Evolutionary conservation across 371 early-diverging fungal genomes (phyloP).

Genomic region (Rhizopus delemar): DNA sequence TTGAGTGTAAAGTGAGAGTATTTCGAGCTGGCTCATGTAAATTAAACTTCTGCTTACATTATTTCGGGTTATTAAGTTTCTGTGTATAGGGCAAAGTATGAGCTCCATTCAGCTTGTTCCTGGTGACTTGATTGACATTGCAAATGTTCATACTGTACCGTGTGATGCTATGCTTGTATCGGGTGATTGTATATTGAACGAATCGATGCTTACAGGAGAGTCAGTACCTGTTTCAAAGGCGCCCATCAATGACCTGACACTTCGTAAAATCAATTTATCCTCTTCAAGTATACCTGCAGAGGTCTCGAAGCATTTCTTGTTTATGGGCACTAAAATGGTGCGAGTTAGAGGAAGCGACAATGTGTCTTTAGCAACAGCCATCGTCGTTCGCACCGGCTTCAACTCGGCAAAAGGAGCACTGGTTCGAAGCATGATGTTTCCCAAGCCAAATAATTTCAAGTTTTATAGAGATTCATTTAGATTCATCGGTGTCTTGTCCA

Average conservation of each 20-base stretch:
- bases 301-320: slow-evolving; percentile 80
- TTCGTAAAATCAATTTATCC: slow-evolving; percentile 74
- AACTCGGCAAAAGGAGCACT: slow-evolving; percentile 96
- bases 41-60: background rate
- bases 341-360: slow-evolving; percentile 66
- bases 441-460: slow-evolving; percentile 91
- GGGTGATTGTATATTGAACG: slow-evolving; percentile 98
- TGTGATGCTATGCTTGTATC: slow-evolving; percentile 96
- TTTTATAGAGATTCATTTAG: slow-evolving; percentile 96
- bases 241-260: slow-evolving; percentile 68
- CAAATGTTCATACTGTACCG: slow-evolving; percentile 71
- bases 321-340: slow-evolving; percentile 90
- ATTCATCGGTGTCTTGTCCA: slow-evolving; percentile 88
- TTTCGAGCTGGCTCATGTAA: slow-evolving; percentile 72
- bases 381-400: slow-evolving; percentile 95
- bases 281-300: slow-evolving; percentile 69
- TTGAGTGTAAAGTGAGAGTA: slow-evolving; percentile 78
- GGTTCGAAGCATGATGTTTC: slow-evolving; percentile 94
- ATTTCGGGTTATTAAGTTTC: no score
- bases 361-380: slow-evolving; percentile 65
- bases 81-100: slow-evolving; percentile 49
- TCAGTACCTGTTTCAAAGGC: slow-evolving; percentile 79
- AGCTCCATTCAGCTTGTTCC: slow-evolving; percentile 92
- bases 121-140: slow-evolving; percentile 93
- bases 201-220: slow-evolving; percentile 98